These are phyloP conservation scores for Teunomyces stri DNA, from an alignment of 805 yeast species.

Conservation along the genomic window DNA sequence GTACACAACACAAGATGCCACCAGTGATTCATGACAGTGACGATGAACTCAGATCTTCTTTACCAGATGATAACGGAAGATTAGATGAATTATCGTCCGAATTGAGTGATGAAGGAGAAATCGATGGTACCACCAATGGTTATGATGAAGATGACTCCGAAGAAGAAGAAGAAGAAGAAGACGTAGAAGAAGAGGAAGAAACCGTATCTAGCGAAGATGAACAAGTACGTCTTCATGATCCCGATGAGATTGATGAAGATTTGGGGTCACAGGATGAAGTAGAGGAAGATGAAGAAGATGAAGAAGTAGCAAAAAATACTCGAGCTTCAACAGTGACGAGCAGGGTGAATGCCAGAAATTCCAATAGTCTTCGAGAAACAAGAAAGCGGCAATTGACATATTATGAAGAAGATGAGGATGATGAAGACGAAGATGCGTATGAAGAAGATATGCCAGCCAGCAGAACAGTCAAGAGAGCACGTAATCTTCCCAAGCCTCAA, in stretches of 20 bases:
- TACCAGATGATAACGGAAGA: background rate
- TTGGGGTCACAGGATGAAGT: slow-evolving; percentile 31
- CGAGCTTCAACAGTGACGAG: slow-evolving; percentile 20
- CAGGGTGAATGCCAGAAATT: slow-evolving; percentile 5
- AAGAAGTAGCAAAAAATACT: slow-evolving; percentile 22
- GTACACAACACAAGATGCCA: background rate
- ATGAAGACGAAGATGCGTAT: slow-evolving; percentile 15
- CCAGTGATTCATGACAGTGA: background rate
- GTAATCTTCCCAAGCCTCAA: slow-evolving; percentile 12
- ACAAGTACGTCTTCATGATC: slow-evolving; percentile 30
- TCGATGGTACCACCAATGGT: slow-evolving; percentile 3
- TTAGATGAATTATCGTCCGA: slow-evolving; percentile 10
- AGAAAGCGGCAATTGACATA: slow-evolving; percentile 37
- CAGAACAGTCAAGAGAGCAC: slow-evolving; percentile 3
- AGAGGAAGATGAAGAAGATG: slow-evolving; percentile 20
- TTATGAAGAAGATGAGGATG: slow-evolving; percentile 36
- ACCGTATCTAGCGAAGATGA: slow-evolving; percentile 31
- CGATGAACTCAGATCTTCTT: background rate
- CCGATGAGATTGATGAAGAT: slow-evolving; percentile 38
- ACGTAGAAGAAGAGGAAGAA: slow-evolving; percentile 20
- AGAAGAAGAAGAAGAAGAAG: slow-evolving; percentile 15
- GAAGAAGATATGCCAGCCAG: slow-evolving; percentile 2
- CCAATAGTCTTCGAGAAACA: slow-evolving; percentile 19
- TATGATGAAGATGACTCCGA: slow-evolving; percentile 22
- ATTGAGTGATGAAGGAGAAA: slow-evolving; percentile 12